These are phyloP conservation scores for Boechera retrofracta DNA, from an alignment of 345 rosid species.

Conservation along the genomic window DNA sequence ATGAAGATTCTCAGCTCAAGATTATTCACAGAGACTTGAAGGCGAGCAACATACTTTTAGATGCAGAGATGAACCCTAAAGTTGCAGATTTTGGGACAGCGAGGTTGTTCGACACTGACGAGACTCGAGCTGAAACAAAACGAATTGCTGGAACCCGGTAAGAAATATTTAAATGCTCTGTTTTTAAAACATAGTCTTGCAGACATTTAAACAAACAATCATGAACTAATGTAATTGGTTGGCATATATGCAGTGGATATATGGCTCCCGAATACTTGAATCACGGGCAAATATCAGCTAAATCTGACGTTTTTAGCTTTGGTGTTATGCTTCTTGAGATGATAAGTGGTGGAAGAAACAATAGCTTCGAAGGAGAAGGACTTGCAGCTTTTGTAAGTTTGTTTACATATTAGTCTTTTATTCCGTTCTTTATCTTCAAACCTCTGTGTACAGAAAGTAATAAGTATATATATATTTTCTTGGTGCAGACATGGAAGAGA, in stretches of 20 bases:
- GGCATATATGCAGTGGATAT: constrained; percentile 51
- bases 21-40: constrained; percentile 45
- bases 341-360: constrained; percentile 37
- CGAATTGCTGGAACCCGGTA: constrained; percentile 49
- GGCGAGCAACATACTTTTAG: constrained; percentile 40
- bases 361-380: constrained; percentile 32
- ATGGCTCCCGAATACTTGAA: constrained; percentile 58
- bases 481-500: too few relatives aligned
- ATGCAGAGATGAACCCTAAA: constrained; percentile 41
- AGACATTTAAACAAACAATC: background rate
- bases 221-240: background rate
- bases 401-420: constrained; percentile 24
- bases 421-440: background rate
- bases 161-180: background rate
- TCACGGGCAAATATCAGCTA: constrained; percentile 52
- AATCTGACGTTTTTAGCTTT: constrained; percentile 54
- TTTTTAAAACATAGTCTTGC: background rate
- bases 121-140: constrained; percentile 39
- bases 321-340: constrained; percentile 51
- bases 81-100: constrained; percentile 51
- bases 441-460: too few relatives aligned
- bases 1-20: constrained; percentile 40
- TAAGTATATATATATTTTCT: too few relatives aligned
- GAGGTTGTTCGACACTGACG: constrained; percentile 37
- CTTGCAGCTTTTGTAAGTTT: constrained; percentile 42